Evolutionary conservation across 768 basidiomycete genomes (phyloP), one percentile per base, ranked within the genome.

Genomic region (Trametes villosa): DNA sequence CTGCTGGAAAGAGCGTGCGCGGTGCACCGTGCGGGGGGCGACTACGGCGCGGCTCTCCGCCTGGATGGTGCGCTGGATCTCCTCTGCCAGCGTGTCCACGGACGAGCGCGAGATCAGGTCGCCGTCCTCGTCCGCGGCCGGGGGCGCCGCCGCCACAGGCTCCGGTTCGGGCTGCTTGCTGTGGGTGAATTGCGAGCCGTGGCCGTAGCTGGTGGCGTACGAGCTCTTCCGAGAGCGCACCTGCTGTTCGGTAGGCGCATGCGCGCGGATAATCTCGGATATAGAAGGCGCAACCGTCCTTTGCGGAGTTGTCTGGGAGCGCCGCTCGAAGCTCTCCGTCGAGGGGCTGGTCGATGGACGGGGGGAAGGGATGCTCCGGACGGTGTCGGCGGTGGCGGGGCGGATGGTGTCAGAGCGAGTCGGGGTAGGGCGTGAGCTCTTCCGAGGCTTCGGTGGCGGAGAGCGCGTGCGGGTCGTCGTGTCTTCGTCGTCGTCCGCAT

Each of bases 51-150:
- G 66, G 34, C 69, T 76, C 71, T 91, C 87, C 49, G 81, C 83
- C 62, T 83, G 85, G 63, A 92, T 76, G 11, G 89, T 92, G 57
- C 77, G 83, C 59, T 81, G 83, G 31, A 92, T 85, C 78, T 95
- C 93, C 67, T 91, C 87, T 22, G 92, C 90, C 27, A 95, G 86
- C 60, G 91, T 93, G 72, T 95, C 93, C 63, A 93, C 84, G 18
- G 92, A 94, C 22, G 93, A 94, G n/a, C 89, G 85, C 40, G 88
- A 87, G 50, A 91, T 64, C 47, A 88, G 68, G 45, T 90, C 89
- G 2, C 78, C 77, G 61, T 89, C 88, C 60, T 87, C 87, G 53
- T 83, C 81, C 38, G 77, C 75, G 40, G 79, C 71, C 45, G 81
- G 67, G 9, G 80, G 77, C 57, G 85, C 86, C 31, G 85, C 86